Base-by-base conservation (phyloP, 768 basidiomycete species). In the Lactifluus subvellereus region DNA sequence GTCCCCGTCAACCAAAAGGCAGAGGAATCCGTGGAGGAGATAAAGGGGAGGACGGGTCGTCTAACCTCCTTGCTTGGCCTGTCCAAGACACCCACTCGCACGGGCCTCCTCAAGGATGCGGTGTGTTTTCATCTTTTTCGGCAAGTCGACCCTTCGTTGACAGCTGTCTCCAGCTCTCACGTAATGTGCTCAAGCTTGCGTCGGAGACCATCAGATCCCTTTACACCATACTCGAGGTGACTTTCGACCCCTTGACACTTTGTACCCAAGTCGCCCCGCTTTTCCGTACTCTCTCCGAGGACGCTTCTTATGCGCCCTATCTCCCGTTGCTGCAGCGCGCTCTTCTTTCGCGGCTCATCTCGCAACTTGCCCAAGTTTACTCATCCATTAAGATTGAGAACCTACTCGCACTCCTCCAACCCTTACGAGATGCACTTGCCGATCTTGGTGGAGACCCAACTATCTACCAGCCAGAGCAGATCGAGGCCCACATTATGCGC, bases 401-500 rank as follows among this genome's bases (percentile, higher is more conserved):
- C 68, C 79, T 98, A 49, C 80, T 92, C 50, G 78, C 84, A 20
- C 85, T 99, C 59, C 88, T 91, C 53, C 80, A 83, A 1, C 94
- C 96, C 47, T 78, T 92, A 20, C 81, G 80, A 58, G 83, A 82
- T 13, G 77, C 77, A 2, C 81, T 77, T 6, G 71, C 82, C 40
- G 77, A 80, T 42, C 79, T 78, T 4, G 75, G 78, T 18, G 69
- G 60, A 35, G 69, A 60, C 51, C n/a, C 64, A 57, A 40, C 55
- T 7, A 57, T 71, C 45, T 89, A 85, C 74, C 85, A 88, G 62
- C 82, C 84, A n/a, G 85, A 88, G 64, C 86, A 88, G 72, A 79
- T 88, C 66, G 94, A 98, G 75, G 88, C 89, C 4, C 98, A 96
- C 74, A 77, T 98, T 66, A 96, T 97, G 90, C 87, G 88, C 40